Base-by-base conservation (phyloP, 2,329 filamentous ascomycete genomes). In the Rutstroemia sp. region DNA sequence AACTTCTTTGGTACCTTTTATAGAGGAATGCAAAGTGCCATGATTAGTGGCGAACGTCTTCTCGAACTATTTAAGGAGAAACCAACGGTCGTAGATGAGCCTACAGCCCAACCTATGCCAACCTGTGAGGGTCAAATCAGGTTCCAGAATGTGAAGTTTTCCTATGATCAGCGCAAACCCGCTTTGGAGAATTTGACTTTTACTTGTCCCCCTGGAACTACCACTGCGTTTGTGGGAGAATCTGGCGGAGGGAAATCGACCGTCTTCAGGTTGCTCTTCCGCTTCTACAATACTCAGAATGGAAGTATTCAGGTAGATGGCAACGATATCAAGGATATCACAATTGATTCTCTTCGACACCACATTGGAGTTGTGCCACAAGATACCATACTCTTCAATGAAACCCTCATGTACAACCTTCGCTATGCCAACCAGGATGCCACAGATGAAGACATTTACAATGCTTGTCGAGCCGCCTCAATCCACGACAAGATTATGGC, bases 221-320 rank as follows among this genome's bases (percentile, higher is more conserved):
- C 92, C 0, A 99, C 92, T 5, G 94, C 94, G 0, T 86, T 99
- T 61, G 94, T 99, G 17, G 94, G 94, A 61, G 92, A 97, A 71
- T 97, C 92, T 34, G 94, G 94, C 47, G 94, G 94, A 58, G 94
- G 94, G 63, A 99, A 99, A 72, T 97, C 92, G 2, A 99, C 94
- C 0, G 82, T 99, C 25, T 96, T 99, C 76, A 87, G 94, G 51
- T 81, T 97, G 49, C 84, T 99, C 70, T 97, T 96, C 78, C 88
- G 94, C 17, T 99, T 96, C 73, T 99, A 97, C 76, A 95, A 96
- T 68, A 83, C 86, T 54, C 78, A 85, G 52, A 80, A 83, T 51
- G 94, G 94, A 38, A 83, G 78, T 66, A 95, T 97, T 57, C 82
- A 87, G 67, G 77, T 99, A 54, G 94, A 97, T 68, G 90, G 87